Conservation (phyloP, 345 rosid genomes). For the Hibiscus mutabilis region DNA sequence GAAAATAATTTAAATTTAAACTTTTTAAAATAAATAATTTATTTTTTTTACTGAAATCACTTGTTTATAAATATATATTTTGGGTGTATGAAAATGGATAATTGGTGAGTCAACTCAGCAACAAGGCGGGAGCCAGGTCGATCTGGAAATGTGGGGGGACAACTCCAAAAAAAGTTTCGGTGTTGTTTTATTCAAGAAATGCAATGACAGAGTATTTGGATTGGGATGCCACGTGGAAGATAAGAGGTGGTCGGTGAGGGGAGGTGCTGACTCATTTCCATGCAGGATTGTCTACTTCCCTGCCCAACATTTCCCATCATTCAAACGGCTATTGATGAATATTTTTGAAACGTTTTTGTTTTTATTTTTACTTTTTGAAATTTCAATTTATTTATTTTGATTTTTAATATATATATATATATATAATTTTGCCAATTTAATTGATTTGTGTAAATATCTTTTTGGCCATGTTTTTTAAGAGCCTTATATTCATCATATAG, state of each 20-base stretch:
- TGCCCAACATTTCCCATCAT: not conserved
- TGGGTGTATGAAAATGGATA: not conserved
- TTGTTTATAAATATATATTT: not conserved
- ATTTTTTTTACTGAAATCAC: no score
- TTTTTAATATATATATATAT: no score
- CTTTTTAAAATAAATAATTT: no score
- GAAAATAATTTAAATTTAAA: no score
- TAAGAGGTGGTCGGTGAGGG: not conserved
- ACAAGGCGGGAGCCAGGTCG: not conserved
- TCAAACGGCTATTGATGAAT: not conserved
- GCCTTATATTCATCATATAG: no score
- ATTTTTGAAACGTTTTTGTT: no score
- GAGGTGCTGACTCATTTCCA: not conserved
- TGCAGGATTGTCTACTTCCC: not conserved
- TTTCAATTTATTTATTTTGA: no score
- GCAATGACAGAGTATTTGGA: not conserved
- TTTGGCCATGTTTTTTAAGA: no score
- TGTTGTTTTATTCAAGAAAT: not conserved
- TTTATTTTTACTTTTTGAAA: no score
- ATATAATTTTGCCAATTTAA: no score
- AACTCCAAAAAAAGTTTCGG: not conserved
- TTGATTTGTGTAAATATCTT: no score
- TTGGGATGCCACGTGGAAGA: not conserved
- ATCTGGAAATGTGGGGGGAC: not conserved
- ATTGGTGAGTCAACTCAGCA: not conserved